These are phyloP conservation scores for Agaricus blazei DNA, from an alignment of 768 basidiomycete genomes.

Conservation along the genomic window DNA sequence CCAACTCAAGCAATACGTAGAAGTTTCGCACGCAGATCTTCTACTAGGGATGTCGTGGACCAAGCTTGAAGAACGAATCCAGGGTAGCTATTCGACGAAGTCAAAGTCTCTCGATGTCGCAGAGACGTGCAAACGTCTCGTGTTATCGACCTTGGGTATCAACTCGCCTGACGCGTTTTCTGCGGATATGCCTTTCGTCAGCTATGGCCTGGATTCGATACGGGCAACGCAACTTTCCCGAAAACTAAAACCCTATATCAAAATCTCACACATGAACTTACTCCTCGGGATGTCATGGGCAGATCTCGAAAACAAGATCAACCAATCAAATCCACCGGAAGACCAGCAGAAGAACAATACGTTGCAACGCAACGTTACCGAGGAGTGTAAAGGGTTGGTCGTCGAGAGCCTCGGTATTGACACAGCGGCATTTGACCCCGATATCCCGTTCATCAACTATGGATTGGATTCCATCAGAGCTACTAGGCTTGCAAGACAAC, in stretches of 20 bases:
- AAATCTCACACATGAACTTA: neutral
- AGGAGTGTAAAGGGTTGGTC: neutral
- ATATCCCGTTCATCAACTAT: conserved; percentile 36
- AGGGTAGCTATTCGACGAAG: neutral
- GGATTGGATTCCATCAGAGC: conserved; percentile 40
- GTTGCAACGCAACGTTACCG: neutral
- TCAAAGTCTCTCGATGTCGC: neutral
- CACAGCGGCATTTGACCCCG: conserved; percentile 26
- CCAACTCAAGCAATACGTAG: conserved; percentile 23
- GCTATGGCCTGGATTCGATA: conserved; percentile 38
- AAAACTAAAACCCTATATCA: neutral
- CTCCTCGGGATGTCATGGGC: neutral
- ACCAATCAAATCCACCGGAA: neutral
- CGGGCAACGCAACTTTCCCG: conserved; percentile 23
- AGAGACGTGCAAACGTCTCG: neutral
- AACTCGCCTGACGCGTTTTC: conserved; percentile 24
- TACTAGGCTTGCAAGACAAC: conserved; percentile 26
- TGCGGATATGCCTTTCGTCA: conserved; percentile 31
- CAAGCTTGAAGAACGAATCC: conserved; percentile 17
- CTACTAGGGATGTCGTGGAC: conserved; percentile 26
- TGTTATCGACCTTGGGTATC: neutral
- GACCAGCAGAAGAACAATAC: neutral
- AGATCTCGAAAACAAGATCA: neutral
- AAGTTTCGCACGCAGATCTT: conserved; percentile 31
- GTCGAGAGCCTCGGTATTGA: conserved; percentile 21